Evolutionary conservation across 2,329 filamentous ascomycete genomes (phyloP).

Genomic region (Fusarium sp.): DNA sequence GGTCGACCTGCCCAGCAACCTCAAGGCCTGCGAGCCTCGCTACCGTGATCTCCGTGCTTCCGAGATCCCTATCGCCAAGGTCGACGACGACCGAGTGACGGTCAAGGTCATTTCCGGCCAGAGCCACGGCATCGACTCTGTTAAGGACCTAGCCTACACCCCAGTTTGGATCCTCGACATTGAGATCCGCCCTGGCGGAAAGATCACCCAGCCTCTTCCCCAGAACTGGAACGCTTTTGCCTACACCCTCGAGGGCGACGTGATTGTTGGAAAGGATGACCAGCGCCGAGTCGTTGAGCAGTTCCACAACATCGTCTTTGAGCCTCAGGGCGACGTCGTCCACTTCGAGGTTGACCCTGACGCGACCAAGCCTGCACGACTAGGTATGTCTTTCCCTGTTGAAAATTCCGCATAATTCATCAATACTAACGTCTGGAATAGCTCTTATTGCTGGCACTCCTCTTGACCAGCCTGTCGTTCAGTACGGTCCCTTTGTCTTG

Average conservation of each 20-base stretch:
- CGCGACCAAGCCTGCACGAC: constrained; percentile 64
- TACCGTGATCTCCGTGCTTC: constrained; percentile 82
- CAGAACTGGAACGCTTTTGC: constrained; percentile 88
- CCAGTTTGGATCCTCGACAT: constrained; percentile 96
- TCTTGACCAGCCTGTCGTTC: constrained; percentile 79
- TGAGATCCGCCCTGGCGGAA: constrained; percentile 78
- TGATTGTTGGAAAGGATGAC: constrained; percentile 65
- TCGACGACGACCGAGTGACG: constrained; percentile 75
- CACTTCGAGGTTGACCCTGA: constrained; percentile 71
- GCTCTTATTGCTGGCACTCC: constrained; percentile 81
- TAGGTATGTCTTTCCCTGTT: constrained; percentile 49
- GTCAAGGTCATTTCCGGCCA: constrained; percentile 92
- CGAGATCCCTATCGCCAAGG: constrained; percentile 79
- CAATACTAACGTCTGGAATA: constrained; percentile 12
- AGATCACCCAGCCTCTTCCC: constrained; percentile 76
- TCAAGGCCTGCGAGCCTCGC: constrained; percentile 89
- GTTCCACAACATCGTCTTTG: constrained; percentile 91
- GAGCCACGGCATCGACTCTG: constrained; percentile 81
- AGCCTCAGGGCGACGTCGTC: constrained; percentile 77
- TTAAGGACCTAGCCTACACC: constrained; percentile 92
- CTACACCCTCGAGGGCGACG: constrained; percentile 80
- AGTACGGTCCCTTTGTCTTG: constrained; percentile 87
- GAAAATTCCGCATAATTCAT: background rate
- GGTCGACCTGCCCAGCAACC: constrained; percentile 83
- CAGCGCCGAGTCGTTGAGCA: constrained; percentile 64